phyloP scores from a whole-genome alignment of 306 rosid genomes.

The Glycine soja region DNA sequence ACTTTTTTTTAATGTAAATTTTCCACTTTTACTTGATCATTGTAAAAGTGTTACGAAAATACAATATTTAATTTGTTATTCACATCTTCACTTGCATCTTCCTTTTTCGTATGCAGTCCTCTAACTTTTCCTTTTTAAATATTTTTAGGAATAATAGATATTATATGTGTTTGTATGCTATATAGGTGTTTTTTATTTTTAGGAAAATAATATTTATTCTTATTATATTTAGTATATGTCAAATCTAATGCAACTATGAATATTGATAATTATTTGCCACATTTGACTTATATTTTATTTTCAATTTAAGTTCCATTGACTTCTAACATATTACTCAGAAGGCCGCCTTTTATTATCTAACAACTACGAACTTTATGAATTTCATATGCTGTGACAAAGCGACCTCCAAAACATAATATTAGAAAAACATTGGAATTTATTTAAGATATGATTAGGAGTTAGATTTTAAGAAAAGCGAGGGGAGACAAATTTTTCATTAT shows the following conservation, averaged over 20 bases:
- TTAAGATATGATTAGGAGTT: neutral
- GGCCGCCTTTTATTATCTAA: neutral
- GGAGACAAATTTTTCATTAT: neutral
- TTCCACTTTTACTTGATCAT: no score
- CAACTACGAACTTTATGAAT: neutral
- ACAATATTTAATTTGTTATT: no score
- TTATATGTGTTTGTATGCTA: no score
- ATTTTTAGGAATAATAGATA: no score
- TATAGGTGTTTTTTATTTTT: no score
- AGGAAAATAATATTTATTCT: no score
- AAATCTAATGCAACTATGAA: neutral
- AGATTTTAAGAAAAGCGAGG: neutral
- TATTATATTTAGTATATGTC: no score
- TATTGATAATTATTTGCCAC: neutral
- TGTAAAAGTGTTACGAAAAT: neutral
- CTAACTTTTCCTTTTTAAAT: no score
- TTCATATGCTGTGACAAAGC: neutral
- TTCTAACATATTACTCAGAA: neutral
- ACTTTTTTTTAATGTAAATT: no score
- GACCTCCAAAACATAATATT: conserved; percentile 19
- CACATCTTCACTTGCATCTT: no score
- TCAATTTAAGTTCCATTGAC: neutral
- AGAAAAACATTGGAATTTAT: neutral
- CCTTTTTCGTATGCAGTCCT: no score
- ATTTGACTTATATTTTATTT: neutral